Percentiles rank a stretch among this genome's conserved stretches.
phyloP scores from a whole-genome alignment of 2,329 filamentous ascomycete genomes.

The Drechslerella stenobrocha region DNA sequence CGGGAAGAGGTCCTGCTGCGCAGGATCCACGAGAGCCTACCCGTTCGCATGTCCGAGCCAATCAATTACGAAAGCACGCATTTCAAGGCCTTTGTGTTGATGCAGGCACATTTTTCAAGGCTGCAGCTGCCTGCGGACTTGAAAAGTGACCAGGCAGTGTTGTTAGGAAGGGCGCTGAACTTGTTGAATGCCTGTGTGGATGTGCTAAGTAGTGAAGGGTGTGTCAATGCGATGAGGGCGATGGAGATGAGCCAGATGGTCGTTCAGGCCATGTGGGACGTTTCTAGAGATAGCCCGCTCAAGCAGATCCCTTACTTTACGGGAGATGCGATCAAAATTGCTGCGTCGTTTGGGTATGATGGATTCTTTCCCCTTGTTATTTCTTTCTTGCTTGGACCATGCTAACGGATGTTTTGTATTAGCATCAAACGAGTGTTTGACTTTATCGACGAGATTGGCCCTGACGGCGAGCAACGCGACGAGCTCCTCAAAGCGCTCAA shows the following conservation, averaged over 20 bases:
- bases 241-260: constrained; percentile 99
- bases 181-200: constrained; percentile 91
- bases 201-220: constrained; percentile 90
- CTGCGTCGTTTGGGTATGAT: constrained; percentile 73
- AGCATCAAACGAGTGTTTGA: constrained; percentile 92
- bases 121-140: constrained; percentile 96
- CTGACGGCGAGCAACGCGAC: constrained; percentile 78
- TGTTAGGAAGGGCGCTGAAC: constrained; percentile 80
- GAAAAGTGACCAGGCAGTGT: constrained; percentile 89
- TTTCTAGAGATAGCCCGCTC: constrained; percentile 77
- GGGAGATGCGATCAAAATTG: constrained; percentile 77
- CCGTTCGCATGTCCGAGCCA: constrained; percentile 88
- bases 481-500: constrained; percentile 76
- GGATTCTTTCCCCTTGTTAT: constrained; percentile 7
- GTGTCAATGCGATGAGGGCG: constrained; percentile 94
- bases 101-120: constrained; percentile 95
- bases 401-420: constrained; percentile 52
- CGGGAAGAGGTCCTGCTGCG: constrained; percentile 87
- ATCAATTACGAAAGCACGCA: constrained; percentile 83
- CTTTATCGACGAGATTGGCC: constrained; percentile 99
- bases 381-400: neutral
- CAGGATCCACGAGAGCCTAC: constrained; percentile 89
- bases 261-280: constrained; percentile 97
- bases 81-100: constrained; percentile 95
- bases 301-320: constrained; percentile 98